Percentiles rank a stretch among this genome's conserved stretches.
Conservation (phyloP, 2,329 filamentous ascomycete genomes). For the Trichoderma pleuroti region DNA sequence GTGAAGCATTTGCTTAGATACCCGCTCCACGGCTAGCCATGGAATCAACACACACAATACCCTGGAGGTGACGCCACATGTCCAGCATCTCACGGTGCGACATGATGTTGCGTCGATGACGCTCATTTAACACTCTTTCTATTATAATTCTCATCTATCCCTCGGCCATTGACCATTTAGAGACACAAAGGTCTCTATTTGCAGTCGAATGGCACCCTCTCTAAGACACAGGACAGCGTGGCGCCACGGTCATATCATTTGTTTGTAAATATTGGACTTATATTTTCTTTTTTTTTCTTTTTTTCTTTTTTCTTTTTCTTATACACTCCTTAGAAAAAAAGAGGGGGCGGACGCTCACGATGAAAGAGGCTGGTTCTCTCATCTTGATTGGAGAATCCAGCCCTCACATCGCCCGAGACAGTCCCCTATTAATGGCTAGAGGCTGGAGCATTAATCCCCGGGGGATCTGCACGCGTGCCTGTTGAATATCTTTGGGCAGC, state of each 20-base stretch:
- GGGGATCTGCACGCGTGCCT: not conserved
- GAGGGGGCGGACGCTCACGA: not conserved
- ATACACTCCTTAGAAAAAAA: not conserved
- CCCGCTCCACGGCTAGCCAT: constrained; percentile 1
- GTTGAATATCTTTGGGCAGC: not conserved
- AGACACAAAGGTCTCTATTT: not conserved
- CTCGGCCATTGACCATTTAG: not conserved
- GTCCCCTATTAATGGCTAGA: not conserved
- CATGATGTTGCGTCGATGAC: not conserved
- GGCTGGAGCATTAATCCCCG: not conserved
- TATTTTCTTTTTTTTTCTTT: not conserved
- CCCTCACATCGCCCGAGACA: not conserved
- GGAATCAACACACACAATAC: constrained; percentile 5
- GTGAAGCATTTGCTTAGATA: constrained; percentile 1
- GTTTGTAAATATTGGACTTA: constrained; percentile 7
- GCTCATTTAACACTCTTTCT: constrained; percentile 1
- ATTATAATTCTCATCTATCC: not conserved
- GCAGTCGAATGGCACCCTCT: constrained; percentile 3
- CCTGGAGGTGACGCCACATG: constrained; percentile 14
- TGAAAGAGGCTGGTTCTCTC: not conserved
- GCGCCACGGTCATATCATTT: constrained; percentile 21
- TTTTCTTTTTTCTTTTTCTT: not conserved
- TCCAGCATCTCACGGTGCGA: not conserved
- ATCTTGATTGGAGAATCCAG: not conserved
- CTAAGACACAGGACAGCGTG: constrained; percentile 20